Base-by-base conservation (phyloP, 2,329 filamentous ascomycete genomes). In the Uncinocarpus reesii region DNA sequence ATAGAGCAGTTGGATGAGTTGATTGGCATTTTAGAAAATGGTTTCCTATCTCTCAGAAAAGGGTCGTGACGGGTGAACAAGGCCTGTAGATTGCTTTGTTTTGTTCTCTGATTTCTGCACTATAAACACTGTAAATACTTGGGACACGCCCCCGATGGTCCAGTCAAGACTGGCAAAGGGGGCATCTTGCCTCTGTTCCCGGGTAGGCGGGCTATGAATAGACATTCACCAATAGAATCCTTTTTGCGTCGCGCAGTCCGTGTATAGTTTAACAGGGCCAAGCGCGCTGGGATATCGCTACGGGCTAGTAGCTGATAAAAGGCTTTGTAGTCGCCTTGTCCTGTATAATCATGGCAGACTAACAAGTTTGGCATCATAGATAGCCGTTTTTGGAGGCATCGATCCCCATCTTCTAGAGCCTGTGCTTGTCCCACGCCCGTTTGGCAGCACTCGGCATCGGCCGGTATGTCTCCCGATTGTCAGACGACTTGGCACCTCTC, bases 1-100 rank as follows among this genome's bases (percentile, higher is more conserved):
- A 82, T 95, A 44, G 64, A 67, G 53, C 73, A 77, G 31, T 63
- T 94, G 52, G 86, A 93, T 61, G 86, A 94, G 52, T 65, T 95
- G 55, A 78, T 92, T 46, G 73, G 70, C 7, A 73, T 94, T 6
- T 68, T 95, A 21, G 86, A 94, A 53, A 67, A 74, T 1, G 88
- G 88, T 0, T 90, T 90, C 60, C 71, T 76, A 44, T 82, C 81
- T 20, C 53, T 32, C n/a, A 20, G 34, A 29, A 3, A 36, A 23
- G 16, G 8, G 21, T 20, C 38, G n/a, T 20, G 4, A 15, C 37
- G 11, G 3, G 28, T 3, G 15, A 18, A 18, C 11, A 42, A 26
- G 24, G 13, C 23, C 15, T 32, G 28, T 18, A 24, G 24, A n/a
- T n/a, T n/a, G n/a, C n/a, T n/a, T n/a, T n/a, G n/a, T n/a, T n/a